These are phyloP conservation scores for Waltergamsia citrina DNA, from an alignment of 2,329 filamentous ascomycete genomes.

Conservation along the genomic window DNA sequence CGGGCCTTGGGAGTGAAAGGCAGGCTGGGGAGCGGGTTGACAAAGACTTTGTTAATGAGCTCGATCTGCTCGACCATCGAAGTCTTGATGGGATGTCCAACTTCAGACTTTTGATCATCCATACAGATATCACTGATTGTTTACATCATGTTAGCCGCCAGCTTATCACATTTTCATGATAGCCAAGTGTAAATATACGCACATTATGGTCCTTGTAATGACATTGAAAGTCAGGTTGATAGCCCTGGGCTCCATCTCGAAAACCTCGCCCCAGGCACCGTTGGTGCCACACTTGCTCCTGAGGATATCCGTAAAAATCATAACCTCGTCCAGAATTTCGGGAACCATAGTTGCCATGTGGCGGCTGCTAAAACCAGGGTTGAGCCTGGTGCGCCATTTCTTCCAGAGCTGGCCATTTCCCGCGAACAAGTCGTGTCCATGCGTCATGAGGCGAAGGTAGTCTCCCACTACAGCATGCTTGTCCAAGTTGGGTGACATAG, in stretches of 20 bases:
- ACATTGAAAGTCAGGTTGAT: slow-evolving; percentile 2
- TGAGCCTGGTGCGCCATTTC: background rate
- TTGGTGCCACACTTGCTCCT: background rate
- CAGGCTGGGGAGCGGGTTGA: background rate
- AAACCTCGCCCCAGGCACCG: background rate
- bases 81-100: background rate
- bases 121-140: background rate
- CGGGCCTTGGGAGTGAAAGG: background rate
- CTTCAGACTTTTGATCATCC: background rate
- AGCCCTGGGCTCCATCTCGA: background rate
- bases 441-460: slow-evolving; percentile 1
- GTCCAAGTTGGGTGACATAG: background rate
- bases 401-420: slow-evolving; percentile 1
- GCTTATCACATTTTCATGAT: background rate
- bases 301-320: background rate
- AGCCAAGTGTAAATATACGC: background rate
- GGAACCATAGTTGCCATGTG: background rate
- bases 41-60: slow-evolving; percentile 2
- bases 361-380: background rate
- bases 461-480: background rate
- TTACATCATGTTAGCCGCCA: background rate
- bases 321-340: background rate
- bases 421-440: background rate
- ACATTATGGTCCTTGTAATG: background rate
- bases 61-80: slow-evolving; percentile 1